Percentiles rank a stretch among this genome's conserved stretches.
phyloP scores from a whole-genome alignment of 768 basidiomycete species.

The Lactarius deliciosus region DNA sequence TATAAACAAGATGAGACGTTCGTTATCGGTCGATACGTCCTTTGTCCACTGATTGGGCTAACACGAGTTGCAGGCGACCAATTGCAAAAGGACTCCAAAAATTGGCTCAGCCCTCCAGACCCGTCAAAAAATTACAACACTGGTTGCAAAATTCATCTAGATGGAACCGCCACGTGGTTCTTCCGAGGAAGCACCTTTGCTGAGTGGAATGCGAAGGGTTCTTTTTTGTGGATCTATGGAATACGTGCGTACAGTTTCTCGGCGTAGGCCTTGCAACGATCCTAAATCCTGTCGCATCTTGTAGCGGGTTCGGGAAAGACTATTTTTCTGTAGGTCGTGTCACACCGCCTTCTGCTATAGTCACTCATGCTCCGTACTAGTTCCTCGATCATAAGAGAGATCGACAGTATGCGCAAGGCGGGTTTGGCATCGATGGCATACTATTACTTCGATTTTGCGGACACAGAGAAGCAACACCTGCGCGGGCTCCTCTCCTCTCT shows the following conservation, averaged over 20 bases:
- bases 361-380: not conserved
- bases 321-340: conserved; percentile 2
- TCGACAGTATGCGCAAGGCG: not conserved
- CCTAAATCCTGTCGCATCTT: not conserved
- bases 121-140: conserved; percentile 12
- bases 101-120: conserved; percentile 18
- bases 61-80: not conserved
- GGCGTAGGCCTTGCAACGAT: not conserved
- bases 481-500: conserved; percentile 10
- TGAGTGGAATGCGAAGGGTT: not conserved
- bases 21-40: not conserved
- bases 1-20: not conserved
- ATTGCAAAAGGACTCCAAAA: not conserved
- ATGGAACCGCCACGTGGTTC: conserved; percentile 8
- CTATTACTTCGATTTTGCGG: conserved; percentile 17
- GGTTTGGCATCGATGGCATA: conserved; percentile 7
- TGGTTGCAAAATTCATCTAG: not conserved
- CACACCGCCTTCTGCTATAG: not conserved
- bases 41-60: not conserved
- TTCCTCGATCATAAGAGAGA: conserved; percentile 1
- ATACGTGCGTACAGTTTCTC: conserved; percentile 8
- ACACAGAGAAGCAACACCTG: not conserved
- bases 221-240: conserved; percentile 11
- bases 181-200: not conserved
- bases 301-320: conserved; percentile 14